phyloP scores from a whole-genome alignment of 352 stramenopile species.

The Globisporangium carolinianum region DNA sequence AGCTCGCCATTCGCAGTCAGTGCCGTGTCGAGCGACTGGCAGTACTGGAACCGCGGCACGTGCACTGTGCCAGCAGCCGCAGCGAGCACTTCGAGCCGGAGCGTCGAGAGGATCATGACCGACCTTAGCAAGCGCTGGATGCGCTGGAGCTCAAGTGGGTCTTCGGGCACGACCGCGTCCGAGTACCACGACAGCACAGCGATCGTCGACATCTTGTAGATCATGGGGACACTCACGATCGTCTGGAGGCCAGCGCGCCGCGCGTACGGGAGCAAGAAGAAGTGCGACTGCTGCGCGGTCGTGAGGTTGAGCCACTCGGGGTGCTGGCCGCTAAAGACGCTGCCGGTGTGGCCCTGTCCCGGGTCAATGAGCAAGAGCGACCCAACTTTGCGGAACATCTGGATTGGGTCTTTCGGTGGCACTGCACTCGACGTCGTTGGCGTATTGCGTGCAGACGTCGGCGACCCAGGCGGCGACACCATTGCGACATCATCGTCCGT shows the following conservation, averaged over 20 bases:
- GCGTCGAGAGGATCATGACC: constrained; percentile 50
- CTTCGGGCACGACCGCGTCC: constrained; percentile 39
- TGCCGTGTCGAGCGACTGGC: constrained; percentile 63
- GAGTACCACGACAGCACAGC: constrained; percentile 81
- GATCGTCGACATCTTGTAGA: constrained; percentile 77
- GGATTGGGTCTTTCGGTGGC: constrained; percentile 41
- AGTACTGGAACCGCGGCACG: constrained; percentile 73
- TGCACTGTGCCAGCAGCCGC: constrained; percentile 17
- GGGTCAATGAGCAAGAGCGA: constrained; percentile 73
- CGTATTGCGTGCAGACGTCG: constrained; percentile 14
- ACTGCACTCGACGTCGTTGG: constrained; percentile 18
- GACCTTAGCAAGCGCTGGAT: constrained; percentile 67
- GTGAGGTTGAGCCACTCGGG: constrained; percentile 59
- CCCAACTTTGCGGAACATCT: constrained; percentile 67
- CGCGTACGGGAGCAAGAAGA: constrained; percentile 69
- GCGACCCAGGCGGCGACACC: constrained; percentile 14
- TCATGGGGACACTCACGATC: constrained; percentile 68
- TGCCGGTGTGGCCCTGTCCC: constrained; percentile 65
- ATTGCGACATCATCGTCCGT: not conserved
- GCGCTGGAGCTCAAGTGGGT: constrained; percentile 51
- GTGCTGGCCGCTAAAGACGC: constrained; percentile 65
- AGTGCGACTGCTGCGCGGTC: constrained; percentile 45
- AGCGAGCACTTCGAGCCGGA: constrained; percentile 44
- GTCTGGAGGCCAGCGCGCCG: constrained; percentile 59
- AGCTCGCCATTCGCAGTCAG: constrained; percentile 70